phyloP scores from a whole-genome alignment of 108 stramenopile species.

The Skeletonema potamos region DNA sequence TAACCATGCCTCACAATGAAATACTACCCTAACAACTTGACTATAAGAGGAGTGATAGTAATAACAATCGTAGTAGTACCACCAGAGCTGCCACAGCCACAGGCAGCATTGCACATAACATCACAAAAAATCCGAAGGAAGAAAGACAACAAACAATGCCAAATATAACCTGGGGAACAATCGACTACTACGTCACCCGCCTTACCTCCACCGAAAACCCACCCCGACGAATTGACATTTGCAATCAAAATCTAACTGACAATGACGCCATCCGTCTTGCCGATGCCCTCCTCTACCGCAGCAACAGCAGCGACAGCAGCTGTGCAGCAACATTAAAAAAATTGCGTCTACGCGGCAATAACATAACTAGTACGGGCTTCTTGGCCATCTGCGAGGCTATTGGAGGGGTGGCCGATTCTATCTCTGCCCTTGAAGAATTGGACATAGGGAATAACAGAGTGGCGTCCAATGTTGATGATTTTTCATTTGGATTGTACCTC shows the following conservation, averaged over 20 bases:
- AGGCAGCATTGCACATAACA: too few relatives aligned
- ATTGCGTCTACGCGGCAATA: neutral
- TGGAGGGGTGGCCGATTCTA: neutral
- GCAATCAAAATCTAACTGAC: neutral
- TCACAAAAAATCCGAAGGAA: neutral
- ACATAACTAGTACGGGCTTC: neutral
- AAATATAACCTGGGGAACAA: neutral
- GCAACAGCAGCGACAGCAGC: neutral
- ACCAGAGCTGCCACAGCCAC: too few relatives aligned
- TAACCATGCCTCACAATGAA: too few relatives aligned
- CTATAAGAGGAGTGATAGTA: too few relatives aligned
- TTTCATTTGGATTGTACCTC: conserved; percentile 5
- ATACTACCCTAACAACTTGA: too few relatives aligned
- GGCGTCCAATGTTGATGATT: neutral
- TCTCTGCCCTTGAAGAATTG: neutral
- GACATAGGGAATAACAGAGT: neutral
- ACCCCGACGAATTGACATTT: neutral
- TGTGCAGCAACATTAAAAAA: neutral
- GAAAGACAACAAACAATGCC: neutral
- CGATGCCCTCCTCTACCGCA: neutral
- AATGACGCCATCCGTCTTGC: neutral
- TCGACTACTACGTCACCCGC: neutral
- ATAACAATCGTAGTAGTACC: too few relatives aligned
- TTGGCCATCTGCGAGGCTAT: conserved; percentile 2
- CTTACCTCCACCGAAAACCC: neutral